Evolutionary conservation across 805 yeast species (phyloP), one percentile per base, ranked within the genome.

Genomic region (Suhomyces sp.): DNA sequence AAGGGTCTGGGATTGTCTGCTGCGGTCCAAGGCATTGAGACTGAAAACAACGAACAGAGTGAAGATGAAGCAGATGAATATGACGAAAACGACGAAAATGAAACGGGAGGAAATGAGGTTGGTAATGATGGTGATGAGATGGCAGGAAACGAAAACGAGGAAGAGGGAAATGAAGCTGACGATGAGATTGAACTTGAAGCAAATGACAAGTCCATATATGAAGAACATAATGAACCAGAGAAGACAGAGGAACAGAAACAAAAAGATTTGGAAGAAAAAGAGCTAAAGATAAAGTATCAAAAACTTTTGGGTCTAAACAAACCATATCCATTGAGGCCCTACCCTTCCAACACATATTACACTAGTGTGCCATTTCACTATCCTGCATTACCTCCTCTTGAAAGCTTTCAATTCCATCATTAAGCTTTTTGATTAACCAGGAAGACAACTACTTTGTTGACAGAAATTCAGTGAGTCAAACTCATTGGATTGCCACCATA

Each of bases 361-460:
- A 12, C 17, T 21, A 19, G 18, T 30, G 34, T 11, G 21, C 23
- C 28, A 9, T 34, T 40, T 24, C 34, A 33, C 3, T 33, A 27
- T 27, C 43, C 43, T 29, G 44, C 38, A n/a, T 28, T 56, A 15
- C 63, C 63, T 8, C 56, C 62, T 2, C 27, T 56, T 16, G 60
- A 58, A 45, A 38, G 21, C 55, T 57, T 33, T 57, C 56, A 3
- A 27, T 11, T 29, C 6, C 17, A 21, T 22, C 23, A 22, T 14
- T 23, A 23, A 31, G 6, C 28, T 5, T n/a, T 12, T n/a, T n/a
- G n/a, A n/a, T n/a, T n/a, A n/a, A n/a, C n/a, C n/a, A n/a, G n/a
- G n/a, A n/a, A n/a, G n/a, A n/a, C n/a, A n/a, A n/a, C n/a, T n/a
- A n/a, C n/a, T n/a, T n/a, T n/a, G n/a, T n/a, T n/a, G n/a, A n/a